Base-by-base conservation (phyloP, 192 early-diverging fungal genomes). In the Spizellomyces punctatus region DNA sequence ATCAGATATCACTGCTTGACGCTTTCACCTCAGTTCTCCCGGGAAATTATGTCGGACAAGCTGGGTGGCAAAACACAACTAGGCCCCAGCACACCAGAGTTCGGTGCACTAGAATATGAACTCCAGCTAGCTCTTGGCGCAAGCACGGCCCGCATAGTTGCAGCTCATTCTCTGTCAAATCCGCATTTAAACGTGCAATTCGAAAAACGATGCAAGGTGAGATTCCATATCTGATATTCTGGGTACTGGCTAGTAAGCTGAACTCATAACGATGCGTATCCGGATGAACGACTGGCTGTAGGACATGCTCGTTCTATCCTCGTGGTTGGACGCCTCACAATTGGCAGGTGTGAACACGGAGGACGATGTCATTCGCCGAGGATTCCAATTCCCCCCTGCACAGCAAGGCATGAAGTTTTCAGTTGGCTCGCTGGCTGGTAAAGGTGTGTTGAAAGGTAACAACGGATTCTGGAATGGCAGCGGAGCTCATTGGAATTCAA, bases 321-420 rank as follows among this genome's bases (percentile, higher is more conserved):
- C 77, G 21, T 88, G 83, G 83, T 50, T 86, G 9, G 83, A 86
- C 72, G 64, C 81, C 5, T 69, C 82, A 6, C 69, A 76, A 19
- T 61, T 88, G 5, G 55, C 58, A 22, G 83, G 85, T 12, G 72
- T 66, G 21, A 88, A 86, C 74, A 82, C 84, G n/a, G 86, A 88
- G 67, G 86, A 88, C 44, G 85, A 88, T 43, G 82, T 88, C 16
- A 80, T 88, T 5, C 74, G 81, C 27, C 65, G 83, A 17, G 86
- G 86, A 0, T 87, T 87, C 58, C 76, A 83, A 45, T 83, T 88
- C 73, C 62, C 71, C 7, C 67, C 83, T 6, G 45, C 66, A 12
- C 63, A 59, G 8, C 69, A 76, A 8, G 85, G 85, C 6, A 71
- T 85, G 49, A 78, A 76, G 48, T 68, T 85, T 49, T 54, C 52